These are phyloP conservation scores for Plasmopara viticola DNA, from an alignment of 352 stramenopile species.

Conservation along the genomic window DNA sequence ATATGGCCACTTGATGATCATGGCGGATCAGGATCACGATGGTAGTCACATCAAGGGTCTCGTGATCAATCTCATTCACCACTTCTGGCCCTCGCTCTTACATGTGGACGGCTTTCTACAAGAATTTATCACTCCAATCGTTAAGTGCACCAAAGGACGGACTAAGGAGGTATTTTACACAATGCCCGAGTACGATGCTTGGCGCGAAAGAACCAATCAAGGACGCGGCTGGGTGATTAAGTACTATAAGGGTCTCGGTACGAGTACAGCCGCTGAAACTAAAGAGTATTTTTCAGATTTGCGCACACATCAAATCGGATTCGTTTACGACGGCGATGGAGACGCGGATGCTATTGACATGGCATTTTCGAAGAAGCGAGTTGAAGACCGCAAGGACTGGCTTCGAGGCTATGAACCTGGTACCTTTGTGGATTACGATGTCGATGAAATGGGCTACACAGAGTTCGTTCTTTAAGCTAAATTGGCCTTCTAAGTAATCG, in stretches of 20 bases:
- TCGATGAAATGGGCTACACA: conserved; percentile 90
- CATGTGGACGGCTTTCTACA: conserved; percentile 86
- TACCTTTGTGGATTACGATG: conserved; percentile 89
- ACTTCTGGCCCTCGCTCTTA: conserved; percentile 97
- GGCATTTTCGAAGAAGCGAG: conserved; percentile 95
- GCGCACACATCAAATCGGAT: conserved; percentile 90
- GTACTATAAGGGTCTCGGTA: conserved; percentile 99
- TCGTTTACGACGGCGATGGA: conserved; percentile 88
- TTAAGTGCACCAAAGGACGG: conserved; percentile 92
- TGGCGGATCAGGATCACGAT: conserved; percentile 99
- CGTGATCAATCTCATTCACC: conserved; percentile 98
- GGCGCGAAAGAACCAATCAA: conserved; percentile 84
- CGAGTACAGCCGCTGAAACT: conserved; percentile 93
- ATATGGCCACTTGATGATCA: conserved; percentile 98
- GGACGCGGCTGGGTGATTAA: conserved; percentile 95
- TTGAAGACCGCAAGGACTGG: conserved; percentile 96
- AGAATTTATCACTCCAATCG: conserved; percentile 97
- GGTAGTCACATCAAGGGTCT: conserved; percentile 99
- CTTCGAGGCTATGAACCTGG: conserved; percentile 82
- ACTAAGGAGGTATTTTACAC: conserved; percentile 94
- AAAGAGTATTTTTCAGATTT: conserved; percentile 98
- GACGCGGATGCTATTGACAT: conserved; percentile 93
- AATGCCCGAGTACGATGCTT: conserved; percentile 94
- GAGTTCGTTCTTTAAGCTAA: conserved; percentile 50
- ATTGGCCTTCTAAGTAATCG: not conserved